Conservation (phyloP, 2,329 filamentous ascomycete genomes). For the Alternaria viburni region DNA sequence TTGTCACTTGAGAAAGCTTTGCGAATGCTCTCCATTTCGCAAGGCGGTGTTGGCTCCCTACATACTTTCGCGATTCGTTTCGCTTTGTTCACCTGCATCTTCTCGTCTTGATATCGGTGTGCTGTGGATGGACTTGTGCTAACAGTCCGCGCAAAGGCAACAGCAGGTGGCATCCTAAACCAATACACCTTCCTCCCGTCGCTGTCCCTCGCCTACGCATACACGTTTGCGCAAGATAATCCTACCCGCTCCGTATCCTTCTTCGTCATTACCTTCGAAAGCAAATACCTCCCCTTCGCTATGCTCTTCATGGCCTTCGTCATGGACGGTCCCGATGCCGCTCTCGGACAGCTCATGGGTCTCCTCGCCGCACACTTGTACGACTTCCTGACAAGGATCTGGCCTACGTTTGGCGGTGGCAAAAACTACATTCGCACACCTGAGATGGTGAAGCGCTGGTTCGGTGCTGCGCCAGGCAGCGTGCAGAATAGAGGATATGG, state of each 20-base stretch:
- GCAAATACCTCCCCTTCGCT: slow-evolving; percentile 79
- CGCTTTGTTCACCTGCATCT: slow-evolving; percentile 1
- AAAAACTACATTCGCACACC: slow-evolving; percentile 79
- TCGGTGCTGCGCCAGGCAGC: slow-evolving; percentile 58
- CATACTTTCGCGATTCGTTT: slow-evolving; percentile 50
- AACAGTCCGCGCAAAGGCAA: slow-evolving; percentile 51
- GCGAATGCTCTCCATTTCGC: slow-evolving; percentile 62
- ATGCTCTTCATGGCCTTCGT: slow-evolving; percentile 79
- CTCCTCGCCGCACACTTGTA: slow-evolving; percentile 86
- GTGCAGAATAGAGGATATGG: slow-evolving; percentile 64
- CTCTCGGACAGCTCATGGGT: slow-evolving; percentile 74
- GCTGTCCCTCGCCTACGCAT: slow-evolving; percentile 79
- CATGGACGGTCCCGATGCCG: slow-evolving; percentile 63
- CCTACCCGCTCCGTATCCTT: slow-evolving; percentile 77
- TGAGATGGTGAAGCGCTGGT: slow-evolving; percentile 70
- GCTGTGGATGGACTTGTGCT: slow-evolving; percentile 27
- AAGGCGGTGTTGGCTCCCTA: slow-evolving; percentile 70
- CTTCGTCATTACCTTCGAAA: slow-evolving; percentile 82
- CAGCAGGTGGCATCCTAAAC: slow-evolving; percentile 61
- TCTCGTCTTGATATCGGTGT: not conserved
- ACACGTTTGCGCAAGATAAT: slow-evolving; percentile 87
- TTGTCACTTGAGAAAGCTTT: slow-evolving; percentile 59
- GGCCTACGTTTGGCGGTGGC: slow-evolving; percentile 87
- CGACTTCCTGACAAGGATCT: slow-evolving; percentile 87
- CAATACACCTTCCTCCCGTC: slow-evolving; percentile 60